These are phyloP conservation scores for Chiua virens DNA, from an alignment of 768 basidiomycete species.

Conservation along the genomic window DNA sequence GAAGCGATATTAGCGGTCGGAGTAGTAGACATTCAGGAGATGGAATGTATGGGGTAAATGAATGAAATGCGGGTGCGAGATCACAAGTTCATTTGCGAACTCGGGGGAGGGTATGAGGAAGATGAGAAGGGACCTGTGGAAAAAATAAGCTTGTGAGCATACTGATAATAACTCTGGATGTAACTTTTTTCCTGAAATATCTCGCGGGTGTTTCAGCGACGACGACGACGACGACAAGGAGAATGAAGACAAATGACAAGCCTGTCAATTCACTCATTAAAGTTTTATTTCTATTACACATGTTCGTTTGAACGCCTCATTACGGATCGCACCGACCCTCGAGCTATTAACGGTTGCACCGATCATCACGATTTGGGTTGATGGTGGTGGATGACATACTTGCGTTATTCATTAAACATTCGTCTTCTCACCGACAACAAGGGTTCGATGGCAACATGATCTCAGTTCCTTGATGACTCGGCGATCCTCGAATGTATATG, in stretches of 20 bases:
- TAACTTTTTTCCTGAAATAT: not conserved
- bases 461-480: too few species aligned
- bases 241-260: constrained; percentile 3
- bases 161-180: constrained; percentile 1
- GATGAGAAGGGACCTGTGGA: constrained; percentile 2
- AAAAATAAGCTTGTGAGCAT: constrained; percentile 1
- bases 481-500: too few species aligned
- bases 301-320: too few species aligned
- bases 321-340: too few species aligned
- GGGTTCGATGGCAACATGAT: too few species aligned
- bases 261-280: constrained; percentile 15
- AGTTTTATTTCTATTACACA: not conserved
- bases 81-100: not conserved
- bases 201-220: not conserved
- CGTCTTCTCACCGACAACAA: too few species aligned
- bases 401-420: too few species aligned
- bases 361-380: too few species aligned
- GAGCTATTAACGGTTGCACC: too few species aligned
- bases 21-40: constrained; percentile 25
- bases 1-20: constrained; percentile 25
- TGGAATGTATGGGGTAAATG: constrained; percentile 8
- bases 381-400: too few species aligned
- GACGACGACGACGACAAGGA: constrained; percentile 1
- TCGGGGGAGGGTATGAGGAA: not conserved
- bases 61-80: constrained; percentile 9